Evolutionary conservation across 495 filamentous ascomycete genomes (phyloP), one percentile per base, ranked within the genome.

Genomic region (Lasiosphaeria ovina): DNA sequence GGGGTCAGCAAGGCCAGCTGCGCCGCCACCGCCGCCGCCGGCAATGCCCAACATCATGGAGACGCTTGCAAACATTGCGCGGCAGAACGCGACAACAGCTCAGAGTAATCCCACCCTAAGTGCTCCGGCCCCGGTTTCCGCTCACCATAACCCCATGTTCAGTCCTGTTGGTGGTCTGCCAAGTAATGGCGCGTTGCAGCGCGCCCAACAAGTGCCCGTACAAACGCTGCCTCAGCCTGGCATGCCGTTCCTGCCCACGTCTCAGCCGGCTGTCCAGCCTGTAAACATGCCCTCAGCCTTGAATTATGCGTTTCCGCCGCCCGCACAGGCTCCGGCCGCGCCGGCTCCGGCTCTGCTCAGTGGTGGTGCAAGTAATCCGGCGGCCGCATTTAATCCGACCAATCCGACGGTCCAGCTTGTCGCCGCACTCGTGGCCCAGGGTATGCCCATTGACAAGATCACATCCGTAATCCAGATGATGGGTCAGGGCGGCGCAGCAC

Each of bases 51-150:
- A 79, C 59, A 92, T 96, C 68, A 78, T 94, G 78, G 89, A 89
- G 68, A 89, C 89, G 35, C 81, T 96, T 59, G 90, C 90, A 50
- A 89, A 89, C 65, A 91, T 96, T 79, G 90, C 90, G 42, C 89
- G 91, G 58, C 87, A 92, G 71, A 93, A 89, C 72, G 78, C 77
- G 50, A 82, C 86, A 56, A 75, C 83, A 11, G 81, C 86, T 9
- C 83, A 89, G 33, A 75, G 79, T 67, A 80, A 72, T 57, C 72
- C 81, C 31, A 74, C 70, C 60, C 68, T 82, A 53, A 74, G 81
- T 49, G 76, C 83, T 51, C 51, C 65, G 2, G 63, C 69, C 24
- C 62, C 70, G n/a, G 63, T 60, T 11, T 59, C 73, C 32, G 47
- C 56, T 35, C 40, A 58, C 32, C 40, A 58, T 31, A 58, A 66